Base-by-base conservation (phyloP, 2,329 filamentous ascomycete genomes). In the Nemania sp. region DNA sequence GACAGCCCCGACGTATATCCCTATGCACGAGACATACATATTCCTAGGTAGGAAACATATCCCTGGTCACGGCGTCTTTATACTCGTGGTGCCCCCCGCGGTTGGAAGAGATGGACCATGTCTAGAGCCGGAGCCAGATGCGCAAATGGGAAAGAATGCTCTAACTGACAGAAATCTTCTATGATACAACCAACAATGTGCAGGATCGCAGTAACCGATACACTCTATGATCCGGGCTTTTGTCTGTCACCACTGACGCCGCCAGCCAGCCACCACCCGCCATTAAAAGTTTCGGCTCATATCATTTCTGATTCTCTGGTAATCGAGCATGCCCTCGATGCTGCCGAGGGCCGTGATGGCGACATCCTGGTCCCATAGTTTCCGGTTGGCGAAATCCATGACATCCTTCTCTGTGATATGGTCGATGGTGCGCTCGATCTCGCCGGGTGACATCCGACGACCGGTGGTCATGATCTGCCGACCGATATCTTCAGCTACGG, bases 391-490 rank as follows among this genome's bases (percentile, higher is more conserved):
- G 72, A 97, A 99, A 68, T 89, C 86, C 90, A 97, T 97, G 62
- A 99, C 90, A 69, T 97, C 91, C 82, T 95, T 95, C 77, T 92
- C 91, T 62, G 91, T 91, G 71, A 99, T 93, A 66, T 79, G 81
- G 70, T 92, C 88, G 66, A 99, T 91, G 64, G 88, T 85, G 68
- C 90, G 86, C 85, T 99, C 94, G 63, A 99, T 93, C 82, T 99
- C 94, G 74, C 89, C 88, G 56, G 94, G 90, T 72, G 80, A 86
- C 84, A 95, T 88, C 64, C 93, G 88, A 69, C 92, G 89, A 72
- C 94, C 94, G 54, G 94, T 97, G 70, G 92, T 97, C 79, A 99
- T 86, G 77, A 99, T 91, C 80, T 99, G 94, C 75, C 94, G 90
- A 70, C 94, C 94, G 74, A 99, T 96, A 73, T 99, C 94, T 82